Conservation (phyloP, 1,284 basidiomycete genomes). For the Bjerkandera adusta region DNA sequence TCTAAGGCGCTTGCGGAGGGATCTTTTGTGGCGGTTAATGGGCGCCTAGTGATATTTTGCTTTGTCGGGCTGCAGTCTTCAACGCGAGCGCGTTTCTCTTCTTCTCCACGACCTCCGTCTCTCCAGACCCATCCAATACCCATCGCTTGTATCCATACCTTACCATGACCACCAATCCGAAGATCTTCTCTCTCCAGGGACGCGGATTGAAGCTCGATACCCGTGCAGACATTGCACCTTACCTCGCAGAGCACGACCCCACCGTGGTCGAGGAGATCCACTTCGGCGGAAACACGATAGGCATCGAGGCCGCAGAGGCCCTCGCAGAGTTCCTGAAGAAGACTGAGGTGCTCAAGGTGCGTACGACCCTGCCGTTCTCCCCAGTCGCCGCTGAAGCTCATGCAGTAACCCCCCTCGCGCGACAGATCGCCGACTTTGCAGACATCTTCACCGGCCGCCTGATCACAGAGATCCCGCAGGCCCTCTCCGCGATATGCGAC, state of each 20-base stretch:
- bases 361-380: conserved; percentile 4
- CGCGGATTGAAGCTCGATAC: conserved; percentile 84
- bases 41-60: no score
- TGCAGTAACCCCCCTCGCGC: conserved; percentile 9
- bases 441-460: conserved; percentile 98
- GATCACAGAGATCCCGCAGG: conserved; percentile 92
- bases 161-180: conserved; percentile 17
- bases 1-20: no score
- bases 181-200: conserved; percentile 64
- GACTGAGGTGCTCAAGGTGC: conserved; percentile 69
- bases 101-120: background rate
- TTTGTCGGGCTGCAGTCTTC: background rate
- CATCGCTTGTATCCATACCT: background rate
- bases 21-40: no score
- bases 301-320: conserved; percentile 87
- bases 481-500: conserved; percentile 87
- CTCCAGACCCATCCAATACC: conserved; percentile 4
- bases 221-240: conserved; percentile 76
- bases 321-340: conserved; percentile 80
- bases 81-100: background rate
- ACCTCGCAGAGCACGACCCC: conserved; percentile 68
- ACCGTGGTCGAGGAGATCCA: conserved; percentile 83
- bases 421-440: conserved; percentile 89
- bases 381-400: conserved; percentile 10
- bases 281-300: conserved; percentile 95